phyloP scores from a whole-genome alignment of 768 basidiomycete genomes.

The Lyophyllum shimeji region DNA sequence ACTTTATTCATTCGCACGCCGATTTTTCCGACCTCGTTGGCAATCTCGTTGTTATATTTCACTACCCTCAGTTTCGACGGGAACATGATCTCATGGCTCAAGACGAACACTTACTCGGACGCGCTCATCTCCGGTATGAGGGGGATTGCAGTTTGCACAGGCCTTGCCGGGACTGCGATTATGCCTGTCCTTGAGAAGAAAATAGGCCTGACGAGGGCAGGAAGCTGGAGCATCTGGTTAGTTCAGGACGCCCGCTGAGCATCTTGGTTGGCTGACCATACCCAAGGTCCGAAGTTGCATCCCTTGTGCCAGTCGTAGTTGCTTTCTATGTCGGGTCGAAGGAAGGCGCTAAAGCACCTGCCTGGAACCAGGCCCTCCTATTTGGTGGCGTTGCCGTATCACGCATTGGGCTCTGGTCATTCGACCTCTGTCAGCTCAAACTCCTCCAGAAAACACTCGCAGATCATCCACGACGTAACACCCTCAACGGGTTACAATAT shows the following conservation, averaged over 20 bases:
- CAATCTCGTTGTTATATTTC: conserved; percentile 10
- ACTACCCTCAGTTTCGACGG: conserved; percentile 41
- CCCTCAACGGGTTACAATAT: conserved; percentile 38
- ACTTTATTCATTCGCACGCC: background rate
- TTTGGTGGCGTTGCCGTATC: conserved; percentile 51
- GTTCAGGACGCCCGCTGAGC: background rate
- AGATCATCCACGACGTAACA: conserved; percentile 43
- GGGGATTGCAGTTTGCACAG: conserved; percentile 43
- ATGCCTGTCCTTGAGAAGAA: conserved; percentile 39
- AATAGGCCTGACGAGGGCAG: conserved; percentile 46
- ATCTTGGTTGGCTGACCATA: conserved; percentile 3
- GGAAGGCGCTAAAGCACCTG: conserved; percentile 19
- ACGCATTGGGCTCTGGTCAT: conserved; percentile 50
- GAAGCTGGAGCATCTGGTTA: conserved; percentile 51
- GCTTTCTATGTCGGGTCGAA: conserved; percentile 30
- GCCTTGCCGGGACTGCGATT: conserved; percentile 44
- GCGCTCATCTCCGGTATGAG: conserved; percentile 51
- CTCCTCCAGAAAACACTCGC: conserved; percentile 44
- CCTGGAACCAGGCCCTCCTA: conserved; percentile 36
- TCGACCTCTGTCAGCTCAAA: conserved; percentile 52
- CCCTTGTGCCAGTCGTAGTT: conserved; percentile 43
- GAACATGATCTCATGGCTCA: conserved; percentile 51
- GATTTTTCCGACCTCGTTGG: background rate
- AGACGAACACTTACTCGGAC: conserved; percentile 40
- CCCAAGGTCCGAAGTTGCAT: conserved; percentile 43